Evolutionary conservation across 73 alveolate genomes (phyloP).

Genomic region (Paramecium sexaurelia): DNA sequence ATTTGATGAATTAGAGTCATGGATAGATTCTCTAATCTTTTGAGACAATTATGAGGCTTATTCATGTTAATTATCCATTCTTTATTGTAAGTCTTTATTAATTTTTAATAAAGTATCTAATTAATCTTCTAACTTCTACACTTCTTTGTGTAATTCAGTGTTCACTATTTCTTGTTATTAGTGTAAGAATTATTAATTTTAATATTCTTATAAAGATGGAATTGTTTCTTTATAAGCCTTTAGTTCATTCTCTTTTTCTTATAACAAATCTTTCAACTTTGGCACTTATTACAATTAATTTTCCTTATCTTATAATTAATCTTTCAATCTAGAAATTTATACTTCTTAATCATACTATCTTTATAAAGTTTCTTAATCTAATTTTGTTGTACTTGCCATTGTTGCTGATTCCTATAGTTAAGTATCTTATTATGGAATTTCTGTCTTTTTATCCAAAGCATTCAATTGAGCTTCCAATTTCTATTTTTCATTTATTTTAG

Average conservation of each 20-base stretch:
- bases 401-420: slow-evolving; percentile 3
- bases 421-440: not conserved
- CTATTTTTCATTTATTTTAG: not conserved
- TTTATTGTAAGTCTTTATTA: not conserved
- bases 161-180: not conserved
- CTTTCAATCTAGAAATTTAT: not conserved
- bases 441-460: not conserved
- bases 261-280: not conserved
- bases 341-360: not conserved
- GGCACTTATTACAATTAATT: not conserved
- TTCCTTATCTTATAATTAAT: not conserved
- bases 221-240: not conserved
- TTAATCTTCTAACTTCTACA: not conserved
- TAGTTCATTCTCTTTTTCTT: not conserved
- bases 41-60: not conserved
- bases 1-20: not conserved
- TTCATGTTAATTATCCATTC: not conserved
- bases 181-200: not conserved
- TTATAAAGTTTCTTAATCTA: not conserved
- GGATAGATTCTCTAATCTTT: not conserved
- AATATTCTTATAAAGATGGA: not conserved
- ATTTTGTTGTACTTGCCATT: slow-evolving; percentile 5
- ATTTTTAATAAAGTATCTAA: not conserved
- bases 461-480: not conserved
- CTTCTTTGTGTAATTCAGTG: not conserved